Evolutionary conservation across 1,284 basidiomycete genomes (phyloP).

Genomic region (Lignosus rhinocerotis): DNA sequence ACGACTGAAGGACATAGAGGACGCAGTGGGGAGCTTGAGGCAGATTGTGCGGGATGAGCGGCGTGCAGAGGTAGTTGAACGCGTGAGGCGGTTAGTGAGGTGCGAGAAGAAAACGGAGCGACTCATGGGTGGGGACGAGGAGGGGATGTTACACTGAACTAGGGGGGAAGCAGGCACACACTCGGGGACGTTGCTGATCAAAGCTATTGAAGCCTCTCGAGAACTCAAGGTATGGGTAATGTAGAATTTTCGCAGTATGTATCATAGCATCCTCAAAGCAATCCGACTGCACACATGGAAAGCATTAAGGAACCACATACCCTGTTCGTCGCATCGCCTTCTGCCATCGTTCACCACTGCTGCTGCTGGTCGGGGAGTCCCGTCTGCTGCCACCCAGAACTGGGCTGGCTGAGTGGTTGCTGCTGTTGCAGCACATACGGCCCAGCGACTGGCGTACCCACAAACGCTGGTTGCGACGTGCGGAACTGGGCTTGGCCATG

Average conservation of each 20-base stretch:
- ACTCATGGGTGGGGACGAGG: constrained; percentile 51
- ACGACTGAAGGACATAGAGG: constrained; percentile 43
- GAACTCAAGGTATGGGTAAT: not conserved
- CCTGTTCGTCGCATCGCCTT: not conserved
- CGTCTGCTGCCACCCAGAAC: constrained; percentile 27
- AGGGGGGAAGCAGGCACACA: not conserved
- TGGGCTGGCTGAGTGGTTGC: constrained; percentile 20
- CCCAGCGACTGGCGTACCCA: constrained; percentile 15
- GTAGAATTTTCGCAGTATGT: not conserved
- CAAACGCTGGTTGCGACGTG: constrained; percentile 17
- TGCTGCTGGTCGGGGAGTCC: constrained; percentile 21
- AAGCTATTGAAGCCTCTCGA: not conserved
- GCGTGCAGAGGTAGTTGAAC: constrained; percentile 28
- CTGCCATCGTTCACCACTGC: constrained; percentile 23
- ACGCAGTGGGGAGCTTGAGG: constrained; percentile 25
- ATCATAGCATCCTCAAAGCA: not conserved
- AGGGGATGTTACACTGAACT: constrained; percentile 28
- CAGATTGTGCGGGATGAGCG: constrained; percentile 11
- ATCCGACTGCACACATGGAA: not conserved
- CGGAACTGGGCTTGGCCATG: constrained; percentile 12
- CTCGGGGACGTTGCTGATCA: not conserved
- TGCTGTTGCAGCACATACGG: constrained; percentile 13
- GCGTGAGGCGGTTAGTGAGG: constrained; percentile 41
- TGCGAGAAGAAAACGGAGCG: constrained; percentile 55
- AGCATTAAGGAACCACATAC: not conserved